Percentiles rank a stretch among this genome's conserved stretches.
phyloP scores from a whole-genome alignment of 441 rosid genomes.

The Populus trichocarpa region DNA sequence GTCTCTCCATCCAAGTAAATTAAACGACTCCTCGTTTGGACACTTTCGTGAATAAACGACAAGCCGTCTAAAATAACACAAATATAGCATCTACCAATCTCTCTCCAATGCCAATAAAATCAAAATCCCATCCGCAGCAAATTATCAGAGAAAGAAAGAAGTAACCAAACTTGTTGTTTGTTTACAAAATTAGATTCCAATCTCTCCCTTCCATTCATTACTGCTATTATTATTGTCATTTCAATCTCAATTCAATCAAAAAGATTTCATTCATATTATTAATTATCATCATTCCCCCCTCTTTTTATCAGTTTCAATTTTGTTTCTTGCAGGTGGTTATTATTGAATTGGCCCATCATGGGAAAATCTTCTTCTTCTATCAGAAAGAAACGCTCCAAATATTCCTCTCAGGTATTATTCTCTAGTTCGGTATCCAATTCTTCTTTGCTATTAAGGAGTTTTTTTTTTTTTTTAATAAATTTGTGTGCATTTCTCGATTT shows the following conservation, averaged over 20 bases:
- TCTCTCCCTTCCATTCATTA: not conserved
- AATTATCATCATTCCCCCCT: not conserved
- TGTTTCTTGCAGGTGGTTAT: slow-evolving; percentile 28
- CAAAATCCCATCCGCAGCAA: not conserved
- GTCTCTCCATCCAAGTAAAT: not conserved
- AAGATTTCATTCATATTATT: no score
- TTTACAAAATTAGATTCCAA: no score
- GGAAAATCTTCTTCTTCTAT: slow-evolving; percentile 48
- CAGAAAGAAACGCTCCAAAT: slow-evolving; percentile 53
- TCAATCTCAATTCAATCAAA: not conserved
- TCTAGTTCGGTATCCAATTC: not conserved
- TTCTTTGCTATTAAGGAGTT: not conserved
- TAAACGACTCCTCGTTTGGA: not conserved
- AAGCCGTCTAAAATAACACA: not conserved
- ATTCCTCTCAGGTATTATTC: slow-evolving; percentile 44
- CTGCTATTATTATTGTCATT: no score
- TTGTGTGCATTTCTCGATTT: not conserved
- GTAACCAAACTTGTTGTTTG: not conserved
- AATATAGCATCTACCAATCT: not conserved
- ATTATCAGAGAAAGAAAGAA: not conserved
- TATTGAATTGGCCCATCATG: slow-evolving; percentile 26
- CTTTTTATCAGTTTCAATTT: slow-evolving; percentile 9
- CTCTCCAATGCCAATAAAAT: not conserved
- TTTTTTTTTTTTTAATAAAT: not conserved
- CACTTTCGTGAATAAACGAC: not conserved